Evolutionary conservation across 768 basidiomycete species (phyloP), one percentile per base, ranked within the genome.

Genomic region (Leccinum uliginosum): DNA sequence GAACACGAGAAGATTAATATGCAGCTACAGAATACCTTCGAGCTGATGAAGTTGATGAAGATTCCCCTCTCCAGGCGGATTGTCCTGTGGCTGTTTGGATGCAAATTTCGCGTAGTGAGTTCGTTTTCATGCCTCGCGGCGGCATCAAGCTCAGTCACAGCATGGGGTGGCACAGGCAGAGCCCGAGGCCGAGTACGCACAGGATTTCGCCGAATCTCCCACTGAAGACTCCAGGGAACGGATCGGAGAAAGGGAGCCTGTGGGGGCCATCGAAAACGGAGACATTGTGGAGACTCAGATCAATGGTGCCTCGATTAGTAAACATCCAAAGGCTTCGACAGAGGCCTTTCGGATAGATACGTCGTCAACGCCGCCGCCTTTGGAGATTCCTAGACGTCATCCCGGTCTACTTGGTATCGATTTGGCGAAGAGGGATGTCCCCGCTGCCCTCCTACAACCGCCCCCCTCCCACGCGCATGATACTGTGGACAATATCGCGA

Each of bases 361-460:
- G 0, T 72, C 80, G 19, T 66, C 70, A 44, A 70, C 72, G 70
- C 68, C 80, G 12, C 65, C 77, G 1, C 71, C 75, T 50, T 67
- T 74, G 26, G 73, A 79, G 46, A 69, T 76, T 27, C 63, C 71
- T 3, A 44, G 69, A 60, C 80, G 76, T 40, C 83, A 87, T 24
- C 90, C 91, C 23, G 89, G 83, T 54, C 87, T 81, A 30, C 82
- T 93, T 30, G 85, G 92, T 64, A 82, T 93, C 40, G 77, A 82
- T 10, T 74, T 71, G 10, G 74, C 86, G 9, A 80, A 76, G 65
- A 76, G 70, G 56, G 67, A 75, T 43, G 26, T 60, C 52, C 68
- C 68, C 17, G 56, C 67, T 26, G 53, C 66, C 23, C 70, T 27
- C 2, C 27, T 3, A 27, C 27, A 27, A 27, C 27, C 27, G 27